Conservation (phyloP, 805 yeast species). For the Saturnispora dispora region DNA sequence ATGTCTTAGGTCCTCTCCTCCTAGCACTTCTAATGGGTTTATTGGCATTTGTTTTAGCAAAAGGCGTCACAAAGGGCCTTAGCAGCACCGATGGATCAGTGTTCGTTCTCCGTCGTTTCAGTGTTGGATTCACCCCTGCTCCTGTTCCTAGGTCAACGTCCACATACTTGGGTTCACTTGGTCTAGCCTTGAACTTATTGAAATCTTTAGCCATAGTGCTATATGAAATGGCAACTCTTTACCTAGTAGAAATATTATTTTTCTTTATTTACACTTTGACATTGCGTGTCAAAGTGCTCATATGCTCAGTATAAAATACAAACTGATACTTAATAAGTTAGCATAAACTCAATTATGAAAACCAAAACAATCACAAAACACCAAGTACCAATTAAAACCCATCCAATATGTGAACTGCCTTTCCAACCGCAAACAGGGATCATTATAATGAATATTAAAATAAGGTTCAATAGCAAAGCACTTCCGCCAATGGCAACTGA, state of each 20-base stretch:
- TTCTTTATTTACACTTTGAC: background rate
- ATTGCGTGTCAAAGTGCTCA: slow-evolving; percentile 1
- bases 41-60: slow-evolving; percentile 17
- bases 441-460: slow-evolving; percentile 27
- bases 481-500: slow-evolving; percentile 35
- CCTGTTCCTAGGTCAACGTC: slow-evolving; percentile 53
- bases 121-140: slow-evolving; percentile 51
- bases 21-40: slow-evolving; percentile 21
- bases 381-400: slow-evolving; percentile 34
- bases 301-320: background rate
- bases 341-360: slow-evolving; percentile 20
- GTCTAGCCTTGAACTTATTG: slow-evolving; percentile 12
- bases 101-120: slow-evolving; percentile 46
- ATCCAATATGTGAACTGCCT: slow-evolving; percentile 33
- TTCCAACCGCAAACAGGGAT: slow-evolving; percentile 36
- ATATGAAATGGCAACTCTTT: background rate
- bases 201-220: slow-evolving; percentile 9
- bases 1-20: slow-evolving; percentile 30
- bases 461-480: slow-evolving; percentile 31
- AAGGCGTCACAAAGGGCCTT: slow-evolving; percentile 64
- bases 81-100: slow-evolving; percentile 46
- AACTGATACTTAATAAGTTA: slow-evolving; percentile 1
- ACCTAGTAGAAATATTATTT: background rate
- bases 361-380: slow-evolving; percentile 29
- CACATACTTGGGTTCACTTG: slow-evolving; percentile 12